Percentiles rank a stretch among this genome's conserved stretches.
These are phyloP conservation scores for Spizellomyces punctatus DNA, from an alignment of 192 early-diverging fungal genomes.

Conservation along the genomic window DNA sequence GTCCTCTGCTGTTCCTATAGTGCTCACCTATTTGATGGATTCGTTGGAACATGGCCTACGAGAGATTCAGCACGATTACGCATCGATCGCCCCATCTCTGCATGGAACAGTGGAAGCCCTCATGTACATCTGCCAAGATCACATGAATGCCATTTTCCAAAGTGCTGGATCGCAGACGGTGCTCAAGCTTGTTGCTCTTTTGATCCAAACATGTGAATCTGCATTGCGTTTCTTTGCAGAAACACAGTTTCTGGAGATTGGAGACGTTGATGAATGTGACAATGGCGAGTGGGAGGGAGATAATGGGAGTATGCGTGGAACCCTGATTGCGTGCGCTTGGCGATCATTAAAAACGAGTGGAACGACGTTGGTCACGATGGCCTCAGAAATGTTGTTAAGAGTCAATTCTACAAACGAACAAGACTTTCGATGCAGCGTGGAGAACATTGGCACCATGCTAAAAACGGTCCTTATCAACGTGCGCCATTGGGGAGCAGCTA, in stretches of 20 bases:
- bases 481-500: conserved; percentile 18
- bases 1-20: too few relatives aligned
- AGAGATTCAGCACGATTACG: too few relatives aligned
- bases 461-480: not conserved
- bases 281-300: conserved; percentile 8
- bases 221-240: not conserved
- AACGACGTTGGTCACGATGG: not conserved
- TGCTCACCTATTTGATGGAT: too few relatives aligned
- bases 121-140: conserved; percentile 3
- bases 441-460: not conserved
- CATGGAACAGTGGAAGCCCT: conserved; percentile 1
- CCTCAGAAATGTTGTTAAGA: not conserved
- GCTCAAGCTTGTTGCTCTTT: not conserved
- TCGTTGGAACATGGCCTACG: too few relatives aligned
- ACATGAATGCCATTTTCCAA: not conserved
- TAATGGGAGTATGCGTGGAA: not conserved
- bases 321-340: conserved; percentile 11
- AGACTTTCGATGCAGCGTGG: not conserved
- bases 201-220: not conserved
- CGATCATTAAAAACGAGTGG: not conserved
- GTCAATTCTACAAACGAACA: not conserved
- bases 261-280: not conserved
- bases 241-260: conserved; percentile 11
- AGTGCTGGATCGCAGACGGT: not conserved
- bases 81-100: not conserved